A percentile compares a stretch with the other conserved stretches of the same genome.
Evolutionary conservation across 2,329 filamentous ascomycete genomes (phyloP).

Genomic region (Fusarium abutilonis): DNA sequence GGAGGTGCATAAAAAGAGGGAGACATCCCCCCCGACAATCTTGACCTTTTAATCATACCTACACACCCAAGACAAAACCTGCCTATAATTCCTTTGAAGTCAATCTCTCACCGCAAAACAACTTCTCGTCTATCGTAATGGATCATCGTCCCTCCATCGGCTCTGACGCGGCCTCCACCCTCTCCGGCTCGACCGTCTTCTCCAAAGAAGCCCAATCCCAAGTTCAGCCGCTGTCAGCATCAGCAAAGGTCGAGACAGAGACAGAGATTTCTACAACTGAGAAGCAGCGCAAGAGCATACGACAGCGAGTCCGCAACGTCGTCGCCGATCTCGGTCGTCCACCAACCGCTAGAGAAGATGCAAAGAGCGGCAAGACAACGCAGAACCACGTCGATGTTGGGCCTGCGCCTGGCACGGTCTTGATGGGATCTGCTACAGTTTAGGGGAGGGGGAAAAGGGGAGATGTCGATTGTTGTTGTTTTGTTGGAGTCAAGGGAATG

Average conservation of each 20-base stretch:
- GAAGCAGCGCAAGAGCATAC: slow-evolving; percentile 43
- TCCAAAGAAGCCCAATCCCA: slow-evolving; percentile 42
- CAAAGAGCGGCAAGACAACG: slow-evolving; percentile 46
- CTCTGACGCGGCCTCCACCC: slow-evolving; percentile 47
- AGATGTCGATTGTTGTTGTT: not conserved
- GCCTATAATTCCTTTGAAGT: not conserved
- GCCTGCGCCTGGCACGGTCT: slow-evolving; percentile 38
- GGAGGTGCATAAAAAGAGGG: slow-evolving; percentile 1
- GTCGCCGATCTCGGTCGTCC: slow-evolving; percentile 49
- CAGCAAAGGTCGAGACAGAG: slow-evolving; percentile 15
- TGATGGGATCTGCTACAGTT: slow-evolving; percentile 41
- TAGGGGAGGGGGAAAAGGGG: not conserved
- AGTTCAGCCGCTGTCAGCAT: not conserved
- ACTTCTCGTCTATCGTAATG: slow-evolving; percentile 16
- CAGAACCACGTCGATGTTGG: slow-evolving; percentile 45
- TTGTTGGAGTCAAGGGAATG: not conserved
- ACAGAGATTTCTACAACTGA: not conserved
- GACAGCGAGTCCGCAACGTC: slow-evolving; percentile 49
- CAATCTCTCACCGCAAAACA: not conserved
- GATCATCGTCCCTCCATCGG: slow-evolving; percentile 41
- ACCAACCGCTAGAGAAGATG: slow-evolving; percentile 48
- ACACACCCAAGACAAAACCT: not conserved
- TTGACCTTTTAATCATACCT: not conserved
- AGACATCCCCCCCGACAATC: not conserved
- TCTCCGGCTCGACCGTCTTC: slow-evolving; percentile 47